Evolutionary conservation across 306 rosid genomes (phyloP).

Genomic region (Ormosia emarginata): DNA sequence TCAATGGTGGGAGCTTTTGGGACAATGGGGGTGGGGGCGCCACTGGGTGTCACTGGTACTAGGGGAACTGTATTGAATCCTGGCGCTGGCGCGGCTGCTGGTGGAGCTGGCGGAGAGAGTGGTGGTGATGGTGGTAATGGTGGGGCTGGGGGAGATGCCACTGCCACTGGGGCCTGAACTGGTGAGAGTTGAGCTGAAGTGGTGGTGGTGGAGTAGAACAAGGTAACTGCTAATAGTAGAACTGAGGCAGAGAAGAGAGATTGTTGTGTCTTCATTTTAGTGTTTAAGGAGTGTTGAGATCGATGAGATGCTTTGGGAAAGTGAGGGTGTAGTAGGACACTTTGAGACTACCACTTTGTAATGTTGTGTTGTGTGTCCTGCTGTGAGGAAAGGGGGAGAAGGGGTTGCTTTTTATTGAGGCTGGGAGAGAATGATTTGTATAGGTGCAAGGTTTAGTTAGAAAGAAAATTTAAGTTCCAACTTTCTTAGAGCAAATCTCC

Average conservation of each 20-base stretch:
- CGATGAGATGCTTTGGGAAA: not conserved
- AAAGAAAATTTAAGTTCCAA: not conserved
- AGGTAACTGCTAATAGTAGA: conserved; percentile 18
- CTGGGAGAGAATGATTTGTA: not conserved
- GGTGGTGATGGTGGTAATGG: not conserved
- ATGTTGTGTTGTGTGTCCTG: not conserved
- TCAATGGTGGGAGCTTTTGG: conserved; percentile 45
- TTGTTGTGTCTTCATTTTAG: conserved; percentile 29
- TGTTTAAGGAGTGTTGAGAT: not conserved
- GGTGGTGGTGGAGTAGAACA: conserved; percentile 10
- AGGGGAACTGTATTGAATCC: conserved; percentile 32
- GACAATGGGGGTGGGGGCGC: conserved; percentile 27
- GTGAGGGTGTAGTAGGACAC: not conserved
- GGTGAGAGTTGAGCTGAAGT: conserved; percentile 36
- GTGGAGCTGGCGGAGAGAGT: not conserved
- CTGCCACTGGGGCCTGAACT: conserved; percentile 27
- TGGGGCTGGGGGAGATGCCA: not conserved
- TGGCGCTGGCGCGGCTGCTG: conserved; percentile 21
- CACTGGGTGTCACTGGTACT: conserved; percentile 28
- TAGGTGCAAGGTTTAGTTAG: conserved; percentile 11
- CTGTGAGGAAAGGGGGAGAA: not conserved
- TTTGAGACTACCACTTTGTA: not conserved
- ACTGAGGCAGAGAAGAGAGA: conserved; percentile 25
- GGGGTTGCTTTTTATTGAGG: conserved; percentile 29
- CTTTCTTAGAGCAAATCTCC: not conserved